Percentiles rank a stretch among this genome's conserved stretches.
Evolutionary conservation across 2,329 filamentous ascomycete species (phyloP).

Genomic region (Aureobasidium uvarum): DNA sequence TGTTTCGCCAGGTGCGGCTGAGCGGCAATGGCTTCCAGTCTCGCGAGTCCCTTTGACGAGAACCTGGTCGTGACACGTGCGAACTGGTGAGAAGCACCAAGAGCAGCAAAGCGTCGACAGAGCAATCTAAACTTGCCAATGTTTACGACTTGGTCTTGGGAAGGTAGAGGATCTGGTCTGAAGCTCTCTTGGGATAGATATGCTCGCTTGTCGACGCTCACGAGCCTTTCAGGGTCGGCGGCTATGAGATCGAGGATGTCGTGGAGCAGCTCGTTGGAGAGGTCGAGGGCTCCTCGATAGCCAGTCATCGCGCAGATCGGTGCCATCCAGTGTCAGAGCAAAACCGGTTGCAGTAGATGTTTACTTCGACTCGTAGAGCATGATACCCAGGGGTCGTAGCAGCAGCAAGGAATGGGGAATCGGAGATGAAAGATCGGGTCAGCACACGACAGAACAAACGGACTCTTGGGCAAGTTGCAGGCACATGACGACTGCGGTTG

Average conservation of each 20-base stretch:
- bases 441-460: slow-evolving; percentile 16
- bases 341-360: background rate
- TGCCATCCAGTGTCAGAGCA: background rate
- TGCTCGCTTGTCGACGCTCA: slow-evolving; percentile 51
- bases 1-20: slow-evolving; percentile 52
- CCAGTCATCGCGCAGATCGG: background rate
- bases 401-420: background rate
- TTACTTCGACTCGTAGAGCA: background rate
- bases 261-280: slow-evolving; percentile 53
- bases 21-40: slow-evolving; percentile 51
- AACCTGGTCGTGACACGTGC: slow-evolving; percentile 54
- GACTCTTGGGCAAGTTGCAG: slow-evolving; percentile 11
- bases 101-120: slow-evolving; percentile 51
- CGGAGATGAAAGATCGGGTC: background rate
- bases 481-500: slow-evolving; percentile 24
- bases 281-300: slow-evolving; percentile 35
- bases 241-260: slow-evolving; percentile 54
- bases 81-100: slow-evolving; percentile 54
- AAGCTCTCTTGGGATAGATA: slow-evolving; percentile 56
- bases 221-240: slow-evolving; percentile 52
- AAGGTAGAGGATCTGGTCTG: slow-evolving; percentile 45
- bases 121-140: slow-evolving; percentile 50
- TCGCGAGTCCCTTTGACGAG: slow-evolving; percentile 50
- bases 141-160: slow-evolving; percentile 45
- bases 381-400: background rate